These are phyloP conservation scores for Fusarium sp. DNA, from an alignment of 2,329 filamentous ascomycete genomes.

Conservation along the genomic window DNA sequence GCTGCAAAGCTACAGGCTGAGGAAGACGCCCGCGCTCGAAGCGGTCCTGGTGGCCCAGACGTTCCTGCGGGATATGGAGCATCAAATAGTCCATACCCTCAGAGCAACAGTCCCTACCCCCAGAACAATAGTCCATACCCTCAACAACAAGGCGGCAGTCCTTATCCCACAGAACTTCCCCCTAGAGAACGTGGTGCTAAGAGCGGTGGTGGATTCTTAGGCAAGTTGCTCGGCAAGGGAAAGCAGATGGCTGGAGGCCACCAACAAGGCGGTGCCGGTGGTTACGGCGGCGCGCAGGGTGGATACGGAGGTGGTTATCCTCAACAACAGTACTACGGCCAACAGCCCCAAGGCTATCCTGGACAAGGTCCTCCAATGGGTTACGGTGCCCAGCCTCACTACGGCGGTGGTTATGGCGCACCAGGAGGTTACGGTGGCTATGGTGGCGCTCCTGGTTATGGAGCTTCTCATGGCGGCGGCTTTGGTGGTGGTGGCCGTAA, in stretches of 20 bases:
- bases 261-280: slow-evolving; percentile 24
- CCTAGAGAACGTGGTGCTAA: slow-evolving; percentile 51
- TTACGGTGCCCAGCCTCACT: slow-evolving; percentile 40
- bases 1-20: slow-evolving; percentile 84
- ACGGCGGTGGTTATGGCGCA: slow-evolving; percentile 33
- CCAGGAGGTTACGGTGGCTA: slow-evolving; percentile 38
- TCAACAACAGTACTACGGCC: slow-evolving; percentile 41
- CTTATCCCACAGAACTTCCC: slow-evolving; percentile 53
- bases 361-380: slow-evolving; percentile 40
- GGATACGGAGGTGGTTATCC: slow-evolving; percentile 41
- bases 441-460: slow-evolving; percentile 42
- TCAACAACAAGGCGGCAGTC: slow-evolving; percentile 41
- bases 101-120: slow-evolving; percentile 39
- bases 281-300: slow-evolving; percentile 25
- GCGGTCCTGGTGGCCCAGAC: slow-evolving; percentile 41
- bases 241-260: slow-evolving; percentile 47
- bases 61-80: slow-evolving; percentile 46
- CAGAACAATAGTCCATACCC: slow-evolving; percentile 41
- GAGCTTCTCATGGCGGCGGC: slow-evolving; percentile 45
- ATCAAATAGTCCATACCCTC: slow-evolving; percentile 42
- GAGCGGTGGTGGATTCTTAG: slow-evolving; percentile 57
- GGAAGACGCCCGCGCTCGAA: slow-evolving; percentile 71
- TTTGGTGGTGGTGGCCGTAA: slow-evolving; percentile 46
- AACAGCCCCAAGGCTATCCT: slow-evolving; percentile 36
- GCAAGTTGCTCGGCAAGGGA: slow-evolving; percentile 61